Conservation (phyloP, 1,139 yeast species). For the Dujonia santamariae region DNA sequence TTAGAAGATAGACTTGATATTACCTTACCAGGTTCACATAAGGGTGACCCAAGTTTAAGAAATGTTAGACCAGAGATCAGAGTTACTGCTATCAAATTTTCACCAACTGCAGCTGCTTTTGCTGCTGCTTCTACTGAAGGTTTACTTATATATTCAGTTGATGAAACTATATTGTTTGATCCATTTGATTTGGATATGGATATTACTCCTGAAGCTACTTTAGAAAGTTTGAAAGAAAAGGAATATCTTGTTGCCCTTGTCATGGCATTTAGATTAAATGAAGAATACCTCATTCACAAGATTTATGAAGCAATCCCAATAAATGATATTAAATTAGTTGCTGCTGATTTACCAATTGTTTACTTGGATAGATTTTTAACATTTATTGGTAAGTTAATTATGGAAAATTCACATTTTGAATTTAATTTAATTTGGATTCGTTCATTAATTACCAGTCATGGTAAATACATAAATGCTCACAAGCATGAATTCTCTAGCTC, state of each 20-base stretch:
- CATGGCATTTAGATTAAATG: constrained; percentile 93
- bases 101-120: constrained; percentile 89
- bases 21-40: constrained; percentile 80
- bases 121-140: constrained; percentile 98
- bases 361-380: constrained; percentile 67
- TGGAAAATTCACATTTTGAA: constrained; percentile 83
- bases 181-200: constrained; percentile 95
- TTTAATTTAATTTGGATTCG: constrained; percentile 81
- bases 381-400: constrained; percentile 68
- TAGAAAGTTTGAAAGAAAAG: constrained; percentile 59
- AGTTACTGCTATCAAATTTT: constrained; percentile 72
- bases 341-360: constrained; percentile 68
- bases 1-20: constrained; percentile 76
- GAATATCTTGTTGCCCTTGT: constrained; percentile 80
- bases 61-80: constrained; percentile 76
- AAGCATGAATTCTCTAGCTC: constrained; percentile 66
- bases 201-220: constrained; percentile 76
- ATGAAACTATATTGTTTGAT: constrained; percentile 74
- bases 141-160: constrained; percentile 74
- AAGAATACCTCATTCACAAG: constrained; percentile 64
- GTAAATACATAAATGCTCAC: constrained; percentile 63
- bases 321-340: constrained; percentile 65
- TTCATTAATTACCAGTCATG: constrained; percentile 66
- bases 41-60: constrained; percentile 77
- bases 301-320: constrained; percentile 77